Conservation (phyloP, 805 yeast species). For the Candida hungchunana region DNA sequence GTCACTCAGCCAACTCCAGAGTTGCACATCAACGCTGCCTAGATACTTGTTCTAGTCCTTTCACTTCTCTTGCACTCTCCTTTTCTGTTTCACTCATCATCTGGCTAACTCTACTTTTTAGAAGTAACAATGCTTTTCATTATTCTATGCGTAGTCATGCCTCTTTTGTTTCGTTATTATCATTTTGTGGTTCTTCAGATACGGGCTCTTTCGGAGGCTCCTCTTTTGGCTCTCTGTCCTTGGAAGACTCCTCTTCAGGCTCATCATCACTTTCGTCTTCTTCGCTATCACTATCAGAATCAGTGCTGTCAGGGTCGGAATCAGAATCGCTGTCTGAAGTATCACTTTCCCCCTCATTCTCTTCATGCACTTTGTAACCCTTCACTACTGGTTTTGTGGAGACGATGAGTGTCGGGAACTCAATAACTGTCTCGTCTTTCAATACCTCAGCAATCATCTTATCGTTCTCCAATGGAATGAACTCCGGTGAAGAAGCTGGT, state of each 20-base stretch:
- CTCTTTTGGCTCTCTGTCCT: neutral
- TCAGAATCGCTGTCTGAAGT: conserved; percentile 2
- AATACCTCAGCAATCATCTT: conserved; percentile 44
- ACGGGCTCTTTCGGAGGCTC: neutral
- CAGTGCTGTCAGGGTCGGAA: conserved; percentile 11
- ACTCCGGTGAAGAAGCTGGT: conserved; percentile 31
- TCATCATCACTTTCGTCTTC: conserved; percentile 18
- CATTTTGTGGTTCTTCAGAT: neutral
- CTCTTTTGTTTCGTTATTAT: neutral
- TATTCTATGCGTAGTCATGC: neutral
- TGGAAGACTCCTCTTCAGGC: conserved; percentile 20
- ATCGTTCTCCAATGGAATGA: conserved; percentile 35
- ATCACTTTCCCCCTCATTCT: conserved; percentile 2
- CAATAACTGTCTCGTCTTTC: conserved; percentile 60
- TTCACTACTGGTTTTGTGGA: conserved; percentile 28
- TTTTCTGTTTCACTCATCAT: neutral
- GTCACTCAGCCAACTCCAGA: conserved; percentile 77
- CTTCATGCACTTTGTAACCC: conserved; percentile 26
- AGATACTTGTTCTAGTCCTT: neutral
- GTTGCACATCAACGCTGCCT: conserved; percentile 70
- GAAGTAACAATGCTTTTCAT: too few relatives aligned
- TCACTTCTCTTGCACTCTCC: neutral
- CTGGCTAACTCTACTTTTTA: too few relatives aligned
- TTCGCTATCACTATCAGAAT: conserved; percentile 13
- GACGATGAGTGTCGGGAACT: conserved; percentile 68